Percentiles rank a stretch among this genome's conserved stretches.
Evolutionary conservation across 345 rosid species (phyloP).

Genomic region (Kernera saxatilis): DNA sequence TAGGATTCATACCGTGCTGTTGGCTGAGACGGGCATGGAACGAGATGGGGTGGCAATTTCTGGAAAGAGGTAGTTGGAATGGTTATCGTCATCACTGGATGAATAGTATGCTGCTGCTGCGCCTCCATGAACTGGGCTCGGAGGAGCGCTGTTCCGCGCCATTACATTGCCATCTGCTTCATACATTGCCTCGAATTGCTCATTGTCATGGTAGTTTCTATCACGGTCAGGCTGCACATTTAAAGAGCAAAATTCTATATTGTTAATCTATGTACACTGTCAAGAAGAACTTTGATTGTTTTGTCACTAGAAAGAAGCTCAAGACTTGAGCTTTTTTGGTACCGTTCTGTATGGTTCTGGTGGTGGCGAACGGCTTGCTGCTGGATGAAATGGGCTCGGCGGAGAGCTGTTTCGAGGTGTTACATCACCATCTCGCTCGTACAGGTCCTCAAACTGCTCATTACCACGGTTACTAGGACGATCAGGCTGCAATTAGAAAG

Average conservation of each 20-base stretch:
- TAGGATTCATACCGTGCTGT: constrained; percentile 10
- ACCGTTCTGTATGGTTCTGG: constrained; percentile 11
- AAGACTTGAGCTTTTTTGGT: background rate
- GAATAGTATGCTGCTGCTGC: background rate
- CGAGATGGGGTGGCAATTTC: constrained; percentile 14
- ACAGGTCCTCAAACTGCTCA: constrained; percentile 10
- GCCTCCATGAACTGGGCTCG: constrained; percentile 3
- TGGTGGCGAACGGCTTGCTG: constrained; percentile 8
- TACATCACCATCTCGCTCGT: constrained; percentile 7
- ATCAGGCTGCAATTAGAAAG: constrained; percentile 3
- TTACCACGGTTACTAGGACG: constrained; percentile 2
- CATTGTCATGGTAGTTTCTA: background rate
- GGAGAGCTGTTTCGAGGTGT: constrained; percentile 26
- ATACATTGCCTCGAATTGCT: constrained; percentile 9
- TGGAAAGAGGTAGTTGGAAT: constrained; percentile 24
- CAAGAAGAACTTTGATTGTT: background rate
- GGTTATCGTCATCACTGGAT: constrained; percentile 25
- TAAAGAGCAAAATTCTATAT: background rate
- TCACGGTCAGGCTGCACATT: constrained; percentile 5
- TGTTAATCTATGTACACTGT: background rate
- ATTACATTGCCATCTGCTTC: constrained; percentile 3
- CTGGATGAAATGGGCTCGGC: constrained; percentile 24
- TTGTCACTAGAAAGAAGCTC: background rate
- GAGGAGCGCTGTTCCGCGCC: constrained; percentile 1
- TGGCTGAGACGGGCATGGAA: background rate